Evolutionary conservation across 2,329 filamentous ascomycete species (phyloP).

Genomic region (Akanthomyces lecanii): DNA sequence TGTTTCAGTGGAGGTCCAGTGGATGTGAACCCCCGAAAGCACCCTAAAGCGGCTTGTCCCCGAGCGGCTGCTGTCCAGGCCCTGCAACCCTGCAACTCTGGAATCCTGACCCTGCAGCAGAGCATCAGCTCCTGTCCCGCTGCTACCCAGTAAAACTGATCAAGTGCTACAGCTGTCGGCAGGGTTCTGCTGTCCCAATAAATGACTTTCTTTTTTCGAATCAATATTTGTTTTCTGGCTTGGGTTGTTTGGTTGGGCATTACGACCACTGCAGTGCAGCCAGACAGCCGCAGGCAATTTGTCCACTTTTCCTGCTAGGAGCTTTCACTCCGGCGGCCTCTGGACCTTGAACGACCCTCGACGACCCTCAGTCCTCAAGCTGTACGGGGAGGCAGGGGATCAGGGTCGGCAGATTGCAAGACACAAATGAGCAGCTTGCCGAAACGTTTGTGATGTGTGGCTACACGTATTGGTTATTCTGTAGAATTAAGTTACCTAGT

Average conservation of each 20-base stretch:
- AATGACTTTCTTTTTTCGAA: not conserved
- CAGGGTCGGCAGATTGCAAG: not conserved
- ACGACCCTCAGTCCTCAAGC: not conserved
- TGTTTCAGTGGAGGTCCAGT: not conserved
- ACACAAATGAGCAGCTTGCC: not conserved
- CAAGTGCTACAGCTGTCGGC: not conserved
- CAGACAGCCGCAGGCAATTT: not conserved
- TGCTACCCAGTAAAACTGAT: not conserved
- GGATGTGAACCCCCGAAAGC: not conserved
- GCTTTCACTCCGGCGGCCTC: not conserved
- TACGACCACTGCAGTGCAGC: not conserved
- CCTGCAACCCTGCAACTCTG: too few relatives aligned
- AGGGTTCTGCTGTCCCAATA: not conserved
- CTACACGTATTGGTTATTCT: too few relatives aligned
- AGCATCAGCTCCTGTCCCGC: not conserved
- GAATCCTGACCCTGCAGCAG: not conserved
- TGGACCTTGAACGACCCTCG: not conserved
- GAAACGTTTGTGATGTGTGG: not conserved
- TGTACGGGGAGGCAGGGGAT: not conserved
- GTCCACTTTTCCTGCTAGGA: slow-evolving; percentile 5
- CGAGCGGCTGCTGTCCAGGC: not conserved
- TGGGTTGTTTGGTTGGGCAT: not conserved
- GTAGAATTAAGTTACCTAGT: too few relatives aligned
- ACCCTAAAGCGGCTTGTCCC: not conserved
- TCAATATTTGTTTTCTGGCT: not conserved